Base-by-base conservation (phyloP, 1,139 yeast species). In the Fermentozyma sake region DNA sequence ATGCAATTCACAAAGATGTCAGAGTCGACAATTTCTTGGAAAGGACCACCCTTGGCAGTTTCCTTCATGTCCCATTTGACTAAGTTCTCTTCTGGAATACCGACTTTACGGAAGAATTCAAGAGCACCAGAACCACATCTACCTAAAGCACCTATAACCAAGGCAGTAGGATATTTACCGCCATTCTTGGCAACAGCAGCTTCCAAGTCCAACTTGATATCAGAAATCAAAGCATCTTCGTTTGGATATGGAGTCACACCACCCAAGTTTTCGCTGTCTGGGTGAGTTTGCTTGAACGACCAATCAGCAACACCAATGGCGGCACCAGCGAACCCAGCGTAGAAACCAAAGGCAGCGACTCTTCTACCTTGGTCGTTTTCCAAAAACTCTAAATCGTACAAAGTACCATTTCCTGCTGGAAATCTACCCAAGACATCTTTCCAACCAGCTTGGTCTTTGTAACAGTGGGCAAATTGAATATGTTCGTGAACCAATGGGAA, bases 111-210 rank as follows among this genome's bases (percentile, higher is more conserved):
- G 61, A 86, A 75, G 35, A 87, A 69, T 44, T 83, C 93, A 42
- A 85, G 66, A 19, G 99, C 97, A 53, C 99, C 99, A n/a, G 94
- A 79, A 33, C 99, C 99, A 63, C 98, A 91, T 68, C 99, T 82
- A 39, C 98, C 99, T 36, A 89, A 72, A 14, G 98, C 98, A 51
- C 99, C 99, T 54, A 91, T 91, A 31, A 91, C 81, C 46, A 91
- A 70, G 27, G 82, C 85, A 30, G 72, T 80, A 40, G 97, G 98
- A 44, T 64, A 67, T 52, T 65, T 70, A 28, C 82, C 83, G 29
- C 79, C 80, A 28, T 62, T 71, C 46, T 72, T 69, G 24, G 56
- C 65, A 37, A 77, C 64, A 10, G 94, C 95, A 21, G 53, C 62
- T 12, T 60, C 60, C 41, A 85, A 68, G 34, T 73, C 79, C 41